phyloP scores from a whole-genome alignment of 208 protist species.

The Naegleria lovaniensis region DNA sequence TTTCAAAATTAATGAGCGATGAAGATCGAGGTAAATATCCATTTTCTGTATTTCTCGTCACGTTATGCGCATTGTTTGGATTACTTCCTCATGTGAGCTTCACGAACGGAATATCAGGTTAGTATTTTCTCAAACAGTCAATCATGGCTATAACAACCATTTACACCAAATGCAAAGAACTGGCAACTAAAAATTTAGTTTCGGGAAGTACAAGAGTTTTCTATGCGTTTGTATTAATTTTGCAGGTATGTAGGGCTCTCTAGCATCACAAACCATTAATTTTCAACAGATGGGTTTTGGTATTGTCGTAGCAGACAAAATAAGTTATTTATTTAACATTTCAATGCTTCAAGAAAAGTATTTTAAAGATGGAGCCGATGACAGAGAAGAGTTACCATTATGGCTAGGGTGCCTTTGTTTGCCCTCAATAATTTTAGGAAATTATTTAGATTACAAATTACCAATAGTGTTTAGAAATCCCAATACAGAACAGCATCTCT shows the following conservation, averaged over 20 bases:
- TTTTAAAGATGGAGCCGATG: background rate
- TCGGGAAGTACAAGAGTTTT: background rate
- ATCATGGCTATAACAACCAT: background rate
- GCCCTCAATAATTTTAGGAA: background rate
- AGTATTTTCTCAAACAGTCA: background rate
- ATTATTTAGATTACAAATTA: slow-evolving; percentile 7
- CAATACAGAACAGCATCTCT: background rate
- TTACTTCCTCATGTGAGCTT: background rate
- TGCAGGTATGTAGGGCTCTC: background rate
- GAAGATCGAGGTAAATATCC: background rate
- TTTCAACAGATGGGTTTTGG: background rate
- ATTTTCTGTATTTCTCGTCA: background rate
- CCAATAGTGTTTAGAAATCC: background rate
- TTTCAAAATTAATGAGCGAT: background rate
- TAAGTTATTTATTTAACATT: slow-evolving; percentile 2
- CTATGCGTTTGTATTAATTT: background rate
- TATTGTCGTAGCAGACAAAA: background rate
- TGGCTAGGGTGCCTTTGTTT: background rate
- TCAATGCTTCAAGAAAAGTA: background rate
- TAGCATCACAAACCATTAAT: background rate
- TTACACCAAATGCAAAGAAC: background rate
- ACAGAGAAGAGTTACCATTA: background rate
- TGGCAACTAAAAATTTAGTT: background rate
- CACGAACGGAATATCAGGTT: background rate
- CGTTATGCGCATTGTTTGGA: background rate